Percentiles rank a stretch among this genome's conserved stretches.
phyloP scores from a whole-genome alignment of 1,284 basidiomycete species.

The Boletus sp. region DNA sequence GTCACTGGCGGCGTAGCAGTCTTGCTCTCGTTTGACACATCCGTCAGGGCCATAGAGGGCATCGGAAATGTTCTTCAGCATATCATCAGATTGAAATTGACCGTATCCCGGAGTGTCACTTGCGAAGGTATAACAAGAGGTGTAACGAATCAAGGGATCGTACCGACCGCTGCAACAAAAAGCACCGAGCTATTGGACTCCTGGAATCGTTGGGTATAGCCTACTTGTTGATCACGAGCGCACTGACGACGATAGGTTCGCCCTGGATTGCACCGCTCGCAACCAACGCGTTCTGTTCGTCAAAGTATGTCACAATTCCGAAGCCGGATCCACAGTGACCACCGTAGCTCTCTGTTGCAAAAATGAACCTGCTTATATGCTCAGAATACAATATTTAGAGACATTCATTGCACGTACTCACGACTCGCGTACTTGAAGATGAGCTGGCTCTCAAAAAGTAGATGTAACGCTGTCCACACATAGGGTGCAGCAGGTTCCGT shows the following conservation, averaged over 20 bases:
- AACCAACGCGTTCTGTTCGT: conserved; percentile 60
- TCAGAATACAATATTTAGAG: neutral
- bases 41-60: conserved; percentile 47
- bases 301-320: conserved; percentile 62
- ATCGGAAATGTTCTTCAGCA: conserved; percentile 45
- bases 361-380: conserved; percentile 46
- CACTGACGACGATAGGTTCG: conserved; percentile 42
- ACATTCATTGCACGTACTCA: conserved; percentile 39
- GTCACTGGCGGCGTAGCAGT: conserved; percentile 53
- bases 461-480: conserved; percentile 63
- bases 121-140: conserved; percentile 59
- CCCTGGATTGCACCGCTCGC: conserved; percentile 43
- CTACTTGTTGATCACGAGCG: conserved; percentile 53
- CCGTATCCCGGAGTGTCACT: conserved; percentile 62
- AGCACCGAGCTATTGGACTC: neutral
- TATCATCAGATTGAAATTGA: conserved; percentile 46
- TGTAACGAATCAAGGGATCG: conserved; percentile 59
- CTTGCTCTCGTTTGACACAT: conserved; percentile 48
- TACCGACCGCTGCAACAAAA: conserved; percentile 52
- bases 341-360: conserved; percentile 64
- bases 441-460: conserved; percentile 58
- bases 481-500: conserved; percentile 46
- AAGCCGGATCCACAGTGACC: conserved; percentile 67
- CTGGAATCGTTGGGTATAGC: neutral
- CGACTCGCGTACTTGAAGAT: conserved; percentile 56